Base-by-base conservation (phyloP, 495 filamentous ascomycete genomes). In the Glonium stellatum region DNA sequence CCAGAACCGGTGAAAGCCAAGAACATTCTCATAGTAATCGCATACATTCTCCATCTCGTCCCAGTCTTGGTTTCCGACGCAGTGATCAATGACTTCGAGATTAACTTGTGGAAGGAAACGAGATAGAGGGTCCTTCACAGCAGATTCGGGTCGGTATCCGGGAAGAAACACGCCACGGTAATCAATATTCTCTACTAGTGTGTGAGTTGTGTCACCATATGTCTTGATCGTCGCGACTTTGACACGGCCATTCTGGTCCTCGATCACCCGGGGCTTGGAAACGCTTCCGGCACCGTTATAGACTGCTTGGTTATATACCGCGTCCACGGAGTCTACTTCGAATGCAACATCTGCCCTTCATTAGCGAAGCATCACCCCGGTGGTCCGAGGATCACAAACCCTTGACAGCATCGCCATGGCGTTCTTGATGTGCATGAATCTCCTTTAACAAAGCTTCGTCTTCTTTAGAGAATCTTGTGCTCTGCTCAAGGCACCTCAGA, bases 1-100 rank as follows among this genome's bases (percentile, higher is more conserved):
- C 90, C 92, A 96, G 82, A 97, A 96, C 44, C 90, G 87, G 73
- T 93, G 89, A 82, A 96, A 96, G 39, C 85, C 84, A n/a, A 96
- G 85, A 53, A 83, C 85, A 53, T 84, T 80, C 73, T 96, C 90
- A 75, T 97, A 97, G 73, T 80, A 95, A 59, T 84, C 85, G 74
- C 92, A 96, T 34, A 87, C 83, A 36, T 80, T 79, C 25, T 87
- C 85, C 89, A 97, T 92, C 71, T 88, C 82, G 71, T 84, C 79
- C 90, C 92, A 96, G 73, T 87, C 84, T 73, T 96, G 90, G 72
- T 96, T 96, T 47, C 91, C 91, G 60, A 96, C 91, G 71, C 91
- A 96, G 74, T 96, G 91, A 75, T 96, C 91, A 70, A 96, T 88
- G 58, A 79, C 79, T 55, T 79, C 78, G 22, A 96, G 77, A 2